Evolutionary conservation across 257 asterid species (phyloP).

Genomic region (Ophiorrhiza pumila): DNA sequence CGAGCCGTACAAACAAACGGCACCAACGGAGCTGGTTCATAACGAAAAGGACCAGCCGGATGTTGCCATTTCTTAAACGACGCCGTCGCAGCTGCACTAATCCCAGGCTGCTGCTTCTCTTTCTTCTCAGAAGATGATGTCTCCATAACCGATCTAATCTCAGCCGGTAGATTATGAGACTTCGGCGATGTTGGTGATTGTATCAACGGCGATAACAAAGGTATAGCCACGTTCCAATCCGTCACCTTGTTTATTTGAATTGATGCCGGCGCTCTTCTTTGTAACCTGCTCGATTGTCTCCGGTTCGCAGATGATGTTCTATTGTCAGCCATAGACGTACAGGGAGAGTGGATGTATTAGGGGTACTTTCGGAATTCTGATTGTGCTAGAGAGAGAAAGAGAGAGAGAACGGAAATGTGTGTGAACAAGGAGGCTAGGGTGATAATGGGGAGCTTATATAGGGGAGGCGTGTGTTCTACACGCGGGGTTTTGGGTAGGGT

Average conservation of each 20-base stretch:
- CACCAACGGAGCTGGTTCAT: constrained; percentile 30
- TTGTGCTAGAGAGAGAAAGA: neutral
- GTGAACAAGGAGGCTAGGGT: neutral
- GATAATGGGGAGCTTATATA: constrained; percentile 23
- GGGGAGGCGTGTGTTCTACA: constrained; percentile 51
- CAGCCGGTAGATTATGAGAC: constrained; percentile 28
- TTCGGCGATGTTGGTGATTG: constrained; percentile 43
- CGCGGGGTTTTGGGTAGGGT: constrained; percentile 22
- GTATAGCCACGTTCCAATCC: constrained; percentile 69
- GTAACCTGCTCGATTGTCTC: constrained; percentile 50
- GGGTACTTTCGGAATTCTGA: constrained; percentile 8
- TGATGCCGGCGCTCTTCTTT: constrained; percentile 59
- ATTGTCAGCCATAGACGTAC: constrained; percentile 37
- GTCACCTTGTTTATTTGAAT: constrained; percentile 41
- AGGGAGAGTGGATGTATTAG: too few species aligned
- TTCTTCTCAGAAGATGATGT: neutral
- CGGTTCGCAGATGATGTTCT: constrained; percentile 20
- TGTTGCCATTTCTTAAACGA: constrained; percentile 33
- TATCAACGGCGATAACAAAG: constrained; percentile 61
- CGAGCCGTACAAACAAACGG: constrained; percentile 46
- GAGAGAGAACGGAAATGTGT: neutral
- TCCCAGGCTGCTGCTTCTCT: constrained; percentile 25
- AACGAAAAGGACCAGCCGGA: constrained; percentile 29
- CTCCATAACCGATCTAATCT: constrained; percentile 21
- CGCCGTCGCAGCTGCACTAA: constrained; percentile 19